Evolutionary conservation across 2,329 filamentous ascomycete genomes (phyloP), one percentile per base, ranked within the genome.

Genomic region (Microcyclospora pomicola): DNA sequence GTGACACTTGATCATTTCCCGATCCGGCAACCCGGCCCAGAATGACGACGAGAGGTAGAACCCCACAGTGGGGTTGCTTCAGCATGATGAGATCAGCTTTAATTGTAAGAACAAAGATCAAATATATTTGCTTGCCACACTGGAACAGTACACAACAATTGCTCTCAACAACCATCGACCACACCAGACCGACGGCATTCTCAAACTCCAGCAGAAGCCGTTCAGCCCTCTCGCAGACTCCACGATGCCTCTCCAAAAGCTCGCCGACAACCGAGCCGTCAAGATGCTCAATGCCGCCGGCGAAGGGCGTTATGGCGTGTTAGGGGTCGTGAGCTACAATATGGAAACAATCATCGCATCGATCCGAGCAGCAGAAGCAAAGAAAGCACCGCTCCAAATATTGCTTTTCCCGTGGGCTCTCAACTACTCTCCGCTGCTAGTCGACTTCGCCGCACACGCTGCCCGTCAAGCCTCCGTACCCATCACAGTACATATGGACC

Each of bases 381-480:
- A 77, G 43, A 65, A 65, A 34, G 78, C 77, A 0, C 78, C 80
- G 0, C 69, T 77, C 42, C 81, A 83, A 65, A 74, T 83, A 49
- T 73, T 80, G 16, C 72, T 83, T 47, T 83, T 84, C 59, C 80
- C 80, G 14, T 83, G 80, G 80, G 77, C 79, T 0, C 68, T 82
- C 37, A 63, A 76, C 44, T 82, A 80, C 60, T 75, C 75, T 3
- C 69, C 70, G 38, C 54, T 65, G 13, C 59, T 68, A 38, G 53
- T 67, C 19, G 64, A 66, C 37, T 58, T 64, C 29, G 64, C 63
- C 2, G 63, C 64, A 28, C 59, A 65, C 48, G 65, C 64, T 6
- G 58, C 60, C 13, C 58, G 56, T 14, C 57, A 54, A 35, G 61
- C 63, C 7, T 56, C 48, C 4, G 62, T 66, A 0, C 64, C 64